Evolutionary conservation across 2,329 filamentous ascomycete species (phyloP).

Genomic region (Hymenoscyphus scutula): DNA sequence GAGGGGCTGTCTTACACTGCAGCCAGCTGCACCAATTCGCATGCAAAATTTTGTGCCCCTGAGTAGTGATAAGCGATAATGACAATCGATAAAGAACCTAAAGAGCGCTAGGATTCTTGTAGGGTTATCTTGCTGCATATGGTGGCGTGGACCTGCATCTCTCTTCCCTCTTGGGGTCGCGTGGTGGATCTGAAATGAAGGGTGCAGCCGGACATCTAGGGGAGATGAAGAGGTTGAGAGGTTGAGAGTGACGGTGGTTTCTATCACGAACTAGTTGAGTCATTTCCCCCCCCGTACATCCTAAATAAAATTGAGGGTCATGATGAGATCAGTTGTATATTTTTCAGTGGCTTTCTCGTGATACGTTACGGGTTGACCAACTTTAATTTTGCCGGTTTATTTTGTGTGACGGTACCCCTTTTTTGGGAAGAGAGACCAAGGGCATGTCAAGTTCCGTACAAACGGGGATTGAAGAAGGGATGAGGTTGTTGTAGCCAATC

Average conservation of each 20-base stretch:
- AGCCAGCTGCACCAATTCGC: background rate
- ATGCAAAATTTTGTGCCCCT: background rate
- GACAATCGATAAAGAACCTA: conserved; percentile 1
- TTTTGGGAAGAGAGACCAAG: too few species aligned
- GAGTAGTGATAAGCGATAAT: conserved; percentile 7
- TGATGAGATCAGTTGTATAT: background rate
- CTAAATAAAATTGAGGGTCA: background rate
- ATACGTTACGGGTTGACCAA: background rate
- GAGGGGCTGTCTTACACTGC: background rate
- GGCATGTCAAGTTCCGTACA: too few species aligned
- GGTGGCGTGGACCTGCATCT: conserved; percentile 1
- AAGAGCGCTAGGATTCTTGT: background rate
- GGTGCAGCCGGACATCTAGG: background rate
- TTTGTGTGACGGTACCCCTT: background rate
- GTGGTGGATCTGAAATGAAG: background rate
- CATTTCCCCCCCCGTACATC: background rate
- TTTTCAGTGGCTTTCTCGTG: background rate
- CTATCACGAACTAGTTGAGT: background rate
- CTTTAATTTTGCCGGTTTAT: background rate
- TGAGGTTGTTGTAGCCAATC: background rate
- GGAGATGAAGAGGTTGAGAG: background rate
- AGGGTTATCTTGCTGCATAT: background rate
- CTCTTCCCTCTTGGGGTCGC: background rate
- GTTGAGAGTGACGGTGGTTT: background rate
- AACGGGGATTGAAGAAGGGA: background rate